Conservation (phyloP, 331 rosid species). For the Quercus tomentella region DNA sequence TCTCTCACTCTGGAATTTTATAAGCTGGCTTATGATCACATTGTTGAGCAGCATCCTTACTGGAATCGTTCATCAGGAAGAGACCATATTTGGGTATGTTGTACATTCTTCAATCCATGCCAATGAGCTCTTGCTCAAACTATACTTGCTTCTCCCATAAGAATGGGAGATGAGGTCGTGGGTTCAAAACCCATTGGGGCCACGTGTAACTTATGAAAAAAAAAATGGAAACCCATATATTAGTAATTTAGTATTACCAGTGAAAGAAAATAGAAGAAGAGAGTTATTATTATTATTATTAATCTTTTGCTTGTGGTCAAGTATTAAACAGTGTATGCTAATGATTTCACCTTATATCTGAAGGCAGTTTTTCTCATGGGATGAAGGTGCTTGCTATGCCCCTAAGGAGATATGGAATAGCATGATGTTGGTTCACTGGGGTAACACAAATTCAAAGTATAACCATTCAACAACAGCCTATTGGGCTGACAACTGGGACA, state of each 20-base stretch:
- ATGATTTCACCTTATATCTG: conserved; percentile 36
- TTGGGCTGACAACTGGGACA: conserved; percentile 92
- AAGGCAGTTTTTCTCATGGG: conserved; percentile 97
- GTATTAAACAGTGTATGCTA: conserved; percentile 16
- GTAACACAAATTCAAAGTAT: conserved; percentile 87
- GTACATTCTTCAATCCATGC: neutral
- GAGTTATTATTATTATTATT: neutral
- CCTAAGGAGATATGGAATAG: conserved; percentile 99
- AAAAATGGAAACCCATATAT: too few relatives aligned
- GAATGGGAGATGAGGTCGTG: too few relatives aligned
- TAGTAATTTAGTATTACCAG: neutral
- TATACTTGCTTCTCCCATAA: too few relatives aligned
- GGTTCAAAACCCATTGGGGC: too few relatives aligned
- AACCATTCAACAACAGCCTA: conserved; percentile 95
- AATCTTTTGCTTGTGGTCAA: conserved; percentile 5
- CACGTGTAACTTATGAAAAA: too few relatives aligned
- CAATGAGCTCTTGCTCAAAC: too few relatives aligned
- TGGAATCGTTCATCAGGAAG: conserved; percentile 93
- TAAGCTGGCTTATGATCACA: conserved; percentile 67
- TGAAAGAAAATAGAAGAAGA: conserved; percentile 4
- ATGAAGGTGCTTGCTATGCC: conserved; percentile 99
- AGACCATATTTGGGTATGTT: conserved; percentile 94
- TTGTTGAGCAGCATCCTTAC: conserved; percentile 62
- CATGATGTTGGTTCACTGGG: conserved; percentile 99
- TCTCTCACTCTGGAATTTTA: conserved; percentile 80